These are phyloP conservation scores for Mercurialis annua DNA, from an alignment of 345 rosid genomes.

Conservation along the genomic window DNA sequence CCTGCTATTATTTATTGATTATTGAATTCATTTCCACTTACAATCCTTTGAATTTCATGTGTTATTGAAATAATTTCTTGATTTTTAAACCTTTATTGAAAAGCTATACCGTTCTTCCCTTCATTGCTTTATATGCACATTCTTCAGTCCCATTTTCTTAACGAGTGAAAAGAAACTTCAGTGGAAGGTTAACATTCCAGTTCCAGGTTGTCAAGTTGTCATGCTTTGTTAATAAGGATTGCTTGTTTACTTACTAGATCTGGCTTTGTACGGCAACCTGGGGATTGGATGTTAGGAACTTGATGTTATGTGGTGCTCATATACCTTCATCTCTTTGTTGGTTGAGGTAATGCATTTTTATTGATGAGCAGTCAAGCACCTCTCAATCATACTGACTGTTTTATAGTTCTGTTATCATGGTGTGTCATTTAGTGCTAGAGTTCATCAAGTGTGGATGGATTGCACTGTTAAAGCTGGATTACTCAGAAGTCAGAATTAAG, in stretches of 20 bases:
- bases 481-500: slow-evolving; percentile 34
- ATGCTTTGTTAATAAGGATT: slow-evolving; percentile 41
- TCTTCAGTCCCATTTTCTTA: neutral
- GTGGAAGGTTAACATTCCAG: no score
- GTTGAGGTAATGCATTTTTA: slow-evolving; percentile 51
- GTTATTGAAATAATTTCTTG: neutral
- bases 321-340: slow-evolving; percentile 47
- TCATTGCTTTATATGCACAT: neutral
- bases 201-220: slow-evolving; percentile 28
- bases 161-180: slow-evolving; percentile 17
- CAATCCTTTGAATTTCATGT: neutral
- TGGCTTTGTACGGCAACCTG: slow-evolving; percentile 69
- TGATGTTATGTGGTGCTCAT: slow-evolving; percentile 69
- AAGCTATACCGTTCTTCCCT: neutral
- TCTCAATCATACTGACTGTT: slow-evolving; percentile 19
- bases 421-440: slow-evolving; percentile 26
- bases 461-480: slow-evolving; percentile 41
- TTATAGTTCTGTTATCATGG: slow-evolving; percentile 18
- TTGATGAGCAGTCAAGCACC: slow-evolving; percentile 35
- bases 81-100: neutral
- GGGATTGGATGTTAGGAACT: slow-evolving; percentile 78
- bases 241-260: slow-evolving; percentile 83
- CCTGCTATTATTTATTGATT: neutral
- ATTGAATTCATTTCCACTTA: neutral
- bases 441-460: slow-evolving; percentile 33